Percentiles rank a stretch among this genome's conserved stretches.
Conservation (phyloP, 805 yeast species). For the Metschnikowia noctiluminum region DNA sequence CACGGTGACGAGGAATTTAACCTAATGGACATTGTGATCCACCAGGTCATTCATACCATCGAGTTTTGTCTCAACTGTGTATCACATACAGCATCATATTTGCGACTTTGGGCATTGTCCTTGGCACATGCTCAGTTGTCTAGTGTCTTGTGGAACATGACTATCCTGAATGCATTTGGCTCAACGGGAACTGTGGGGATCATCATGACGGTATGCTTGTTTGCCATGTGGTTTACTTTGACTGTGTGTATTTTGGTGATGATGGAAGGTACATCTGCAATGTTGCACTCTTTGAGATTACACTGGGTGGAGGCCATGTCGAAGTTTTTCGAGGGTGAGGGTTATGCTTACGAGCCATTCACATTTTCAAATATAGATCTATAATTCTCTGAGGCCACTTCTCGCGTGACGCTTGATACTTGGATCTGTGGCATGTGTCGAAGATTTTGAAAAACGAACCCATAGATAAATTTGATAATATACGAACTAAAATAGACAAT, state of each 20-base stretch:
- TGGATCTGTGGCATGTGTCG: no score
- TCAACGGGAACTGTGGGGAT: slow-evolving; percentile 53
- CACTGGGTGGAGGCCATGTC: slow-evolving; percentile 87
- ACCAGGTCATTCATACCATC: slow-evolving; percentile 77
- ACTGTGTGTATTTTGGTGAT: slow-evolving; percentile 67
- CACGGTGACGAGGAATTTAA: slow-evolving; percentile 41
- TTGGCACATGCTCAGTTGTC: slow-evolving; percentile 79
- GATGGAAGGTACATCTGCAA: slow-evolving; percentile 85
- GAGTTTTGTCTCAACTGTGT: slow-evolving; percentile 79
- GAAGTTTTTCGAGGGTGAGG: slow-evolving; percentile 76
- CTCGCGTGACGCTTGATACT: neutral
- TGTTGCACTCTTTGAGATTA: slow-evolving; percentile 71
- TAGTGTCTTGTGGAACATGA: slow-evolving; percentile 73
- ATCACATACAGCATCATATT: slow-evolving; percentile 75
- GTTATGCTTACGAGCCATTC: slow-evolving; percentile 65
- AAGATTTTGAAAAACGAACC: no score
- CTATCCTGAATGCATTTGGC: slow-evolving; percentile 61
- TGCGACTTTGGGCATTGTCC: slow-evolving; percentile 76
- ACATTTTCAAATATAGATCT: slow-evolving; percentile 32
- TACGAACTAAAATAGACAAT: no score
- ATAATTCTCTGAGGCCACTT: neutral
- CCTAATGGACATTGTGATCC: slow-evolving; percentile 69
- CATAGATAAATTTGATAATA: no score
- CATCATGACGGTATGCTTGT: slow-evolving; percentile 54
- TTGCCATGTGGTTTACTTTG: slow-evolving; percentile 72